These are phyloP conservation scores for Fusarium sp. DNA, from an alignment of 2,329 filamentous ascomycete species.

Conservation along the genomic window DNA sequence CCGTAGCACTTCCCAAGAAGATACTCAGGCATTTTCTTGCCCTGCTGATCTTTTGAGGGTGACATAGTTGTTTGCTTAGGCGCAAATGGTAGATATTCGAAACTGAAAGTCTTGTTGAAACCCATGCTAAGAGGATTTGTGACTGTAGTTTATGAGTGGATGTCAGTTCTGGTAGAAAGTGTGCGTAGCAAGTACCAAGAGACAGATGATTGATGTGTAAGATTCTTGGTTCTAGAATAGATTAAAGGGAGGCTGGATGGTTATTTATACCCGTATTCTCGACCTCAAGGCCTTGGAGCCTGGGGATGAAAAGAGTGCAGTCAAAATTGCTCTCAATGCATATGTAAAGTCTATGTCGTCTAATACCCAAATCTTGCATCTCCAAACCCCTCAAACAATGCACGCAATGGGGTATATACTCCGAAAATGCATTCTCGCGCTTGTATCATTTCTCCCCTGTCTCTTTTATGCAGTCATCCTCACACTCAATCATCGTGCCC, in stretches of 20 bases:
- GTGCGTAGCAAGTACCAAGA: too few species aligned
- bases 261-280: too few species aligned
- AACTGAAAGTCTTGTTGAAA: background rate
- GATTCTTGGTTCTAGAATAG: too few species aligned
- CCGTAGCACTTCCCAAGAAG: background rate
- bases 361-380: constrained; percentile 36
- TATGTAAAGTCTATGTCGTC: constrained; percentile 35
- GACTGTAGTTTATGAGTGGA: too few species aligned
- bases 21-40: background rate
- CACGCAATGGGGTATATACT: constrained; percentile 36
- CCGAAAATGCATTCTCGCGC: background rate
- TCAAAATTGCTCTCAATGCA: too few species aligned
- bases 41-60: background rate
- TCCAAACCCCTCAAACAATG: constrained; percentile 21
- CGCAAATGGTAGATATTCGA: background rate
- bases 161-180: too few species aligned
- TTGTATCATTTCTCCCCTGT: background rate
- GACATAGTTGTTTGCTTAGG: background rate
- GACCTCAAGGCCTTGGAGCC: background rate
- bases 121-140: background rate
- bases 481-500: constrained; percentile 58
- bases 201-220: too few species aligned
- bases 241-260: too few species aligned
- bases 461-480: background rate
- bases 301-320: too few species aligned